phyloP scores from a whole-genome alignment of 1,284 basidiomycete species.

The Cystobasidiaceae sp. region DNA sequence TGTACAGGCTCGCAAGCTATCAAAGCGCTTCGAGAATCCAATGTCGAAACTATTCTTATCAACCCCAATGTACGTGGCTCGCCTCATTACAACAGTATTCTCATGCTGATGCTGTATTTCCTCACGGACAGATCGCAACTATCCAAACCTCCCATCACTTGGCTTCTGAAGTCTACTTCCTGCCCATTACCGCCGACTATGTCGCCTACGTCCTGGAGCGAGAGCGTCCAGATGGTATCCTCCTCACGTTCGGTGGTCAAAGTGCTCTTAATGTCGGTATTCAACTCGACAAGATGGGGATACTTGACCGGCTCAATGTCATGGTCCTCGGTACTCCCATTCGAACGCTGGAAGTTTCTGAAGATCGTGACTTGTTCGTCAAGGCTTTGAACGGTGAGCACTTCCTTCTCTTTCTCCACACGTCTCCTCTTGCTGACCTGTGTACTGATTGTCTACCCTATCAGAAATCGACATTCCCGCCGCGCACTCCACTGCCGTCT shows the following conservation, averaged over 20 bases:
- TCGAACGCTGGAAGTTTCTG: constrained; percentile 87
- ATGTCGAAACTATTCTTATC: constrained; percentile 89
- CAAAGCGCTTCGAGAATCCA: constrained; percentile 94
- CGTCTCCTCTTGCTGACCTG: neutral
- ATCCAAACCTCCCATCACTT: constrained; percentile 84
- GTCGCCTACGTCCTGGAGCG: constrained; percentile 98
- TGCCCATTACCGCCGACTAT: constrained; percentile 94
- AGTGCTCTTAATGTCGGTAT: constrained; percentile 97
- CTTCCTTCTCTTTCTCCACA: constrained; percentile 34
- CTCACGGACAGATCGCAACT: constrained; percentile 25
- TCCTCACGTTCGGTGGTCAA: constrained; percentile 97
- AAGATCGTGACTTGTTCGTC: constrained; percentile 95
- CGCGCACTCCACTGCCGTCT: constrained; percentile 94
- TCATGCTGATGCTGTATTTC: neutral
- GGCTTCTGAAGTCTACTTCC: constrained; percentile 93
- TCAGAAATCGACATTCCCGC: constrained; percentile 98
- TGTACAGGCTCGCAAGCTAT: constrained; percentile 76
- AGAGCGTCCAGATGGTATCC: constrained; percentile 93
- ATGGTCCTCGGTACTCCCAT: constrained; percentile 95
- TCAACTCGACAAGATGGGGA: constrained; percentile 94
- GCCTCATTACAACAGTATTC: neutral
- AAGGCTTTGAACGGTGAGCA: constrained; percentile 83
- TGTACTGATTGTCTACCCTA: neutral
- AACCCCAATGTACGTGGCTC: constrained; percentile 97
- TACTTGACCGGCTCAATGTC: constrained; percentile 88